These are phyloP conservation scores for Euphorbia peplus DNA, from an alignment of 345 rosid species.

Conservation along the genomic window DNA sequence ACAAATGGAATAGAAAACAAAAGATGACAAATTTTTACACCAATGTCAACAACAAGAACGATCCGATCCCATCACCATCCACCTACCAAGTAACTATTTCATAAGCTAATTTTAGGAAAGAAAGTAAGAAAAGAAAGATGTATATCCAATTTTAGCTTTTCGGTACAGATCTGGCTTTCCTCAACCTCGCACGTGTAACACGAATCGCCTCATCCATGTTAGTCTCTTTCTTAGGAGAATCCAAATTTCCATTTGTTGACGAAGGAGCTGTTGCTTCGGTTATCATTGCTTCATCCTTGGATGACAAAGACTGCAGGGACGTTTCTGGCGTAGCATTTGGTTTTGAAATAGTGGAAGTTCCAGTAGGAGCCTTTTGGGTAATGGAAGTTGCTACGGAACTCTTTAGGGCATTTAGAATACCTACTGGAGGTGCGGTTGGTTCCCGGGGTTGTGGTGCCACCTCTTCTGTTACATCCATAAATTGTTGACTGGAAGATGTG, in stretches of 20 bases:
- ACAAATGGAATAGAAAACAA: slow-evolving; percentile 38
- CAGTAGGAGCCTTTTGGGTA: slow-evolving; percentile 20
- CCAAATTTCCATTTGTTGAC: slow-evolving; percentile 31
- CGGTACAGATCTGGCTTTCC: slow-evolving; percentile 46
- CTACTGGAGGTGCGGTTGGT: slow-evolving; percentile 30
- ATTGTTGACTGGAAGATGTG: slow-evolving; percentile 66
- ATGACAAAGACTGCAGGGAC: slow-evolving; percentile 30
- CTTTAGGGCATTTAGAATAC: slow-evolving; percentile 15
- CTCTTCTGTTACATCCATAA: slow-evolving; percentile 39
- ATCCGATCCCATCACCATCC: slow-evolving; percentile 28
- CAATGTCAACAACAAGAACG: slow-evolving; percentile 24
- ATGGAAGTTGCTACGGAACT: slow-evolving; percentile 25
- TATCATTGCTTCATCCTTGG: slow-evolving; percentile 46
- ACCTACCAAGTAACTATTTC: slow-evolving; percentile 29
- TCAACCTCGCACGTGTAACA: slow-evolving; percentile 41
- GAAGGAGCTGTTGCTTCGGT: slow-evolving; percentile 37
- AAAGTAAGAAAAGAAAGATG: neutral
- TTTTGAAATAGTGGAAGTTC: slow-evolving; percentile 23
- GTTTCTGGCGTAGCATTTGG: slow-evolving; percentile 35
- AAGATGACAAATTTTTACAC: slow-evolving; percentile 42
- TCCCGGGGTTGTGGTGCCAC: slow-evolving; percentile 36
- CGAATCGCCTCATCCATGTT: slow-evolving; percentile 47
- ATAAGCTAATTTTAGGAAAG: slow-evolving; percentile 20
- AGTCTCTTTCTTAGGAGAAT: slow-evolving; percentile 50
- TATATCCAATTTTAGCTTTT: slow-evolving; percentile 23